These are phyloP conservation scores for Candolleomyces efflorescens DNA, from an alignment of 768 basidiomycete genomes.

Conservation along the genomic window DNA sequence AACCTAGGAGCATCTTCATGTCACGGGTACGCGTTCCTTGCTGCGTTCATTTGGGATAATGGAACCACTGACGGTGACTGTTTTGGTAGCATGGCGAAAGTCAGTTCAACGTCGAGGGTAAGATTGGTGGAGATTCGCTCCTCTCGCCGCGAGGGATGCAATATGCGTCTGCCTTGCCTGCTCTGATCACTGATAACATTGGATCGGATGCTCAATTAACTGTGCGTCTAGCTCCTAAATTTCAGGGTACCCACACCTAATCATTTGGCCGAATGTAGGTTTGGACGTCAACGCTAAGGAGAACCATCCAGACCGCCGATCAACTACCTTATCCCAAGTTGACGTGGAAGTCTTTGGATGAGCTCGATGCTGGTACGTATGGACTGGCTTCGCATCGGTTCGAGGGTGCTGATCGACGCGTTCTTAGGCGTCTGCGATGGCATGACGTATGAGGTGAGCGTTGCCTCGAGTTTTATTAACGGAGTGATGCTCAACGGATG, in stretches of 20 bases:
- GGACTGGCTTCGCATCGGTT: not conserved
- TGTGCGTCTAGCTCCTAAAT: conserved; percentile 36
- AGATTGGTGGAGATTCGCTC: conserved; percentile 95
- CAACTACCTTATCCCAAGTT: conserved; percentile 82
- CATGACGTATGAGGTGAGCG: conserved; percentile 84
- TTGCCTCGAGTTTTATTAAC: not conserved
- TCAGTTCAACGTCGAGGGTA: conserved; percentile 92
- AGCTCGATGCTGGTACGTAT: conserved; percentile 81
- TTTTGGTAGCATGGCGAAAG: conserved; percentile 87
- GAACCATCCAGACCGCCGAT: conserved; percentile 89
- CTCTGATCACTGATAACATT: conserved; percentile 83
- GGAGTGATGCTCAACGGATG: not conserved
- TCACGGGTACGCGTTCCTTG: conserved; percentile 67
- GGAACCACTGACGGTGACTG: conserved; percentile 4
- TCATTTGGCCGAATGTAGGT: conserved; percentile 45
- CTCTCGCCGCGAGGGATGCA: conserved; percentile 80
- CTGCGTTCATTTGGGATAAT: not conserved
- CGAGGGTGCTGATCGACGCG: not conserved
- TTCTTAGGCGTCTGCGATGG: conserved; percentile 85
- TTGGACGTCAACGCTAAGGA: conserved; percentile 96
- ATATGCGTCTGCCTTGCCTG: conserved; percentile 85
- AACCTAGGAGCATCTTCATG: conserved; percentile 94
- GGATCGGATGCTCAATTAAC: conserved; percentile 87
- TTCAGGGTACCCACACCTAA: not conserved
- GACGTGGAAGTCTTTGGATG: conserved; percentile 98